phyloP scores from a whole-genome alignment of 2,329 filamentous ascomycete genomes.

The Beauveria pseudobassiana region DNA sequence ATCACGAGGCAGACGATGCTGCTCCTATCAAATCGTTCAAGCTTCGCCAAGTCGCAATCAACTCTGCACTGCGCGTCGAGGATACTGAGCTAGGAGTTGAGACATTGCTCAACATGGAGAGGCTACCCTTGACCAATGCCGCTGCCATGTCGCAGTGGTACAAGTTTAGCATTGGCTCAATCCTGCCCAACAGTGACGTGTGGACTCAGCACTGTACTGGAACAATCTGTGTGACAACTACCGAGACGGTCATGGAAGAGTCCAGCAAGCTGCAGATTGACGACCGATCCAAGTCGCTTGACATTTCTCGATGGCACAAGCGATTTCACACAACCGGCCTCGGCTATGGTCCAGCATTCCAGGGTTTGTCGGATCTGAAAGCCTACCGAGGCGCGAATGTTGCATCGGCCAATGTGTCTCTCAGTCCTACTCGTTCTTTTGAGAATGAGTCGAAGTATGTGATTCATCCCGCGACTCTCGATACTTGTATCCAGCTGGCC shows the following conservation, averaged over 20 bases:
- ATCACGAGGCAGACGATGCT: background rate
- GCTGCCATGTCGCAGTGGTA: conserved; percentile 20
- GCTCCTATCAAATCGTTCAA: conserved; percentile 14
- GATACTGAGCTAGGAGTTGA: conserved; percentile 19
- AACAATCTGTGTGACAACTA: conserved; percentile 14
- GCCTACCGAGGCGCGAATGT: conserved; percentile 17
- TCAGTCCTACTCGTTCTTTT: conserved; percentile 14
- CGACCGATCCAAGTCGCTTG: background rate
- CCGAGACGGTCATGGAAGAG: conserved; percentile 6
- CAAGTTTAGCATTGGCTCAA: conserved; percentile 19
- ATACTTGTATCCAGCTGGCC: conserved; percentile 20
- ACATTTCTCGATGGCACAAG: conserved; percentile 15
- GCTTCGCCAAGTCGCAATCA: conserved; percentile 17
- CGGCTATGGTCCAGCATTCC: conserved; percentile 19
- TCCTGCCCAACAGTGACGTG: conserved; percentile 16
- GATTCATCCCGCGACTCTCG: conserved; percentile 14
- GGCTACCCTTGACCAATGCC: conserved; percentile 16
- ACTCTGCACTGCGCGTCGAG: conserved; percentile 18
- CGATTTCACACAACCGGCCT: conserved; percentile 18
- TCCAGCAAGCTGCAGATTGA: background rate
- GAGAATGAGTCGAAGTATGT: conserved; percentile 13
- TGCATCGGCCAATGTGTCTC: conserved; percentile 15
- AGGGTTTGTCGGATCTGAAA: conserved; percentile 15
- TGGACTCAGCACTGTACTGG: conserved; percentile 21
- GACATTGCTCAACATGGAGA: conserved; percentile 15